These are phyloP conservation scores for Xylaria venustula DNA, from an alignment of 495 filamentous ascomycete species.

Conservation along the genomic window DNA sequence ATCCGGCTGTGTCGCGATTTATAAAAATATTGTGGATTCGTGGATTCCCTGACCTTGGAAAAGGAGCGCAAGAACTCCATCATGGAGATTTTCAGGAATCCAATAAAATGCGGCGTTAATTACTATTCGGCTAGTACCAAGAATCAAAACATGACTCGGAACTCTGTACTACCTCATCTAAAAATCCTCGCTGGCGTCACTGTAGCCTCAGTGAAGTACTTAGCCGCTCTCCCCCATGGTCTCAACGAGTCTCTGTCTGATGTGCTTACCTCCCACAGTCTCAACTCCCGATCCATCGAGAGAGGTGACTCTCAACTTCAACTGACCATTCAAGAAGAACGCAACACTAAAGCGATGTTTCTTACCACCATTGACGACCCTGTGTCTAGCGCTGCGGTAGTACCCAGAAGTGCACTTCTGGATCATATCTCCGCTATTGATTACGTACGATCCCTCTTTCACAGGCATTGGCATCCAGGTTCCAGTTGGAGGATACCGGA, in stretches of 20 bases:
- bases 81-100: no score
- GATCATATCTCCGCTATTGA: constrained; percentile 48
- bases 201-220: neutral
- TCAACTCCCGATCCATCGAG: constrained; percentile 4
- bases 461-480: constrained; percentile 40
- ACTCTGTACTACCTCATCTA: no score
- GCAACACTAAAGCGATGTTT: constrained; percentile 23
- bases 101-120: no score
- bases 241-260: constrained; percentile 3
- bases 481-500: constrained; percentile 36
- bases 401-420: constrained; percentile 34
- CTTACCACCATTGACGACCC: constrained; percentile 35
- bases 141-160: no score
- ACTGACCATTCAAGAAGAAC: constrained; percentile 5
- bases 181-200: no score
- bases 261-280: constrained; percentile 4
- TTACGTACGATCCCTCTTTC: constrained; percentile 38
- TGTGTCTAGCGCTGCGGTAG: constrained; percentile 39
- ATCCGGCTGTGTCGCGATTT: no score
- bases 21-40: no score
- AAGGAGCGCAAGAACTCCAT: no score
- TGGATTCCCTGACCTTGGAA: no score
- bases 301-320: neutral
- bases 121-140: no score
- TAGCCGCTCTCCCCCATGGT: constrained; percentile 8